Evolutionary conservation across 345 rosid genomes (phyloP), one percentile per base, ranked within the genome.

Genomic region (Theobroma cacao): DNA sequence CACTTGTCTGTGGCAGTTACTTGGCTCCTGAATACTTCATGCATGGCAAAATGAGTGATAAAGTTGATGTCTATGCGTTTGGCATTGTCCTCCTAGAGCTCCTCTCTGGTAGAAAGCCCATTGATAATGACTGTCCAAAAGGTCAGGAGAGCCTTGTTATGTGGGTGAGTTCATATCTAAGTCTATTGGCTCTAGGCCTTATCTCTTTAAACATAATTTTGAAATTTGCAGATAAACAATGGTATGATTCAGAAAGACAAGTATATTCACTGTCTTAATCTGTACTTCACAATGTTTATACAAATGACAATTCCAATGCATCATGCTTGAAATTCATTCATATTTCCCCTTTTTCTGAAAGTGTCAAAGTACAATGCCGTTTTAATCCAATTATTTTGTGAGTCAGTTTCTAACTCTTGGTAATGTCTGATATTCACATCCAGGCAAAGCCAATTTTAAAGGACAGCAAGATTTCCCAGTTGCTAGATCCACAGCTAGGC

Each of bases 11-110:
- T 82, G 72, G 79, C 91, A 96, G 99, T 78, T 96, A 96, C 84
- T 83, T 96, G 90, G 99, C 99, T 82, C 99, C 99, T 30, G 99
- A 96, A 81, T 96, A 94, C 84, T 90, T 96, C 80, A 88, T 90
- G 97, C 90, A 94, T 30, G 99, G 99, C 52, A 92, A 88, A 88
- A 90, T 96, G 82, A 94, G 93, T 40, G 94, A 96, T 86, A 94
- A 89, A 87, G 85, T 94, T 38, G 99, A 96, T 86, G 98, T 96
- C 41, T 96, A 92, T 83, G 97, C 99, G 55, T 90, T 88, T 82
- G 99, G 99, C 63, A 95, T 96, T 74, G 97, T 96, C 78, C 87
- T 94, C 56, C 95, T 96, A 48, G 99, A 96, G 89, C 97, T 96
- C 72, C 88, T 96, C 30, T 88, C 97, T 5, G 95, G 99, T 28